phyloP scores from a whole-genome alignment of 805 yeast species.

The Kluyveromyces nonfermentans region DNA sequence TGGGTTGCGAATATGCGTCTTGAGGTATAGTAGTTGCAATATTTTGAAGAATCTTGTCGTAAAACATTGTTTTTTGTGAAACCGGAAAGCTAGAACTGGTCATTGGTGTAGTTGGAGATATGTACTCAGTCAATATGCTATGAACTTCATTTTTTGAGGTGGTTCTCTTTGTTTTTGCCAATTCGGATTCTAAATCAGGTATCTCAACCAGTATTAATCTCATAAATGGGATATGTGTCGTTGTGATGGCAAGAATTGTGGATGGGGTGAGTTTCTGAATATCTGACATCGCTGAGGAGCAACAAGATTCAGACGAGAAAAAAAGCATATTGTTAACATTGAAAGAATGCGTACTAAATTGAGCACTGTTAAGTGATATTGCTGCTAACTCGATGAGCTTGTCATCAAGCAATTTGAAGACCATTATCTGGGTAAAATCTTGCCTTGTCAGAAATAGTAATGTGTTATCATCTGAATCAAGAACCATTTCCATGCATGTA shows the following conservation, averaged over 20 bases:
- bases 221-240: slow-evolving; percentile 74
- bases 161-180: neutral
- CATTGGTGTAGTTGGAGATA: neutral
- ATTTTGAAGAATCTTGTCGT: slow-evolving; percentile 21
- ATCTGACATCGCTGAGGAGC: neutral
- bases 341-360: slow-evolving; percentile 56
- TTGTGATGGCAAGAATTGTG: slow-evolving; percentile 45
- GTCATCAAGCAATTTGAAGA: slow-evolving; percentile 6
- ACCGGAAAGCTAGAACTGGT: neutral
- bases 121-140: neutral
- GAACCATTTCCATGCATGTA: slow-evolving; percentile 38
- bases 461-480: slow-evolving; percentile 24
- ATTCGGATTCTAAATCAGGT: slow-evolving; percentile 20
- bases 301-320: slow-evolving; percentile 2
- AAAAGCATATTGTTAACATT: slow-evolving; percentile 20
- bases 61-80: slow-evolving; percentile 6
- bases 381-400: slow-evolving; percentile 31
- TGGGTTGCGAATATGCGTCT: slow-evolving; percentile 24
- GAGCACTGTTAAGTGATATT: slow-evolving; percentile 63
- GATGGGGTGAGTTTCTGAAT: slow-evolving; percentile 1
- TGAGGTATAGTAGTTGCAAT: slow-evolving; percentile 23
- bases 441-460: slow-evolving; percentile 45
- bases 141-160: neutral
- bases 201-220: slow-evolving; percentile 47
- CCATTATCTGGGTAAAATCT: slow-evolving; percentile 48